Evolutionary conservation across 495 filamentous ascomycete species (phyloP), one percentile per base, ranked within the genome.

Genomic region (Penicillium odoratum): DNA sequence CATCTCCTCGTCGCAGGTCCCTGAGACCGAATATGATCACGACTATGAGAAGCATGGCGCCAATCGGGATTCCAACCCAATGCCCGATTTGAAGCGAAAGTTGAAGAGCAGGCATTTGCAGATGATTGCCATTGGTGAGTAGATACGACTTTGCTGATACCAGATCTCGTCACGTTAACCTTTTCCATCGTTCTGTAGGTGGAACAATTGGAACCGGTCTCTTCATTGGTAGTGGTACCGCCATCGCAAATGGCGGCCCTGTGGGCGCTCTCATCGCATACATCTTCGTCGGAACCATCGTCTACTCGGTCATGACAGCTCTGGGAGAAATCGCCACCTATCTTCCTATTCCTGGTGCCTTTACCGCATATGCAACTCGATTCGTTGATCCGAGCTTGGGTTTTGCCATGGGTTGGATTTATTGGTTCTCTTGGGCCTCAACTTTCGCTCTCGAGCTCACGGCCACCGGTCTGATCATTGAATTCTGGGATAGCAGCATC

Each of bases 341-440:
- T 65, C 83, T 92, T 11, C 91, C 90, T 10, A 83, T 92, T 29
- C 83, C 88, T 13, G 90, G 90, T 53, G 83, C 86, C 7, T 90
- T 92, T 64, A 88, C 89, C 21, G 76, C 88, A 38, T 93, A 89
- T 65, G 87, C 86, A 48, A 80, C 87, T 38, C 82, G 89, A 44
- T 87, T 90, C 54, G 81, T 88, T 55, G 88, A 92, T 61, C 81
- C 83, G 34, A 86, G 87, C 58, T 70, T 93, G 61, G 89, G 89
- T 38, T 92, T 93, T 65, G 83, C 89, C 18, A 85, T 92, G 68
- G 89, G 88, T 29, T 93, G 89, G 88, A 92, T 91, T 59, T 88
- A 84, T 68, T 86, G 83, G 83, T 85, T 84, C 57, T 74, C 75
- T 1, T 78, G 71, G 75, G 78, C 83, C 18, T 85, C 86, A 38